Conservation (phyloP, 805 yeast species). For the Jamesozyma gamospora region DNA sequence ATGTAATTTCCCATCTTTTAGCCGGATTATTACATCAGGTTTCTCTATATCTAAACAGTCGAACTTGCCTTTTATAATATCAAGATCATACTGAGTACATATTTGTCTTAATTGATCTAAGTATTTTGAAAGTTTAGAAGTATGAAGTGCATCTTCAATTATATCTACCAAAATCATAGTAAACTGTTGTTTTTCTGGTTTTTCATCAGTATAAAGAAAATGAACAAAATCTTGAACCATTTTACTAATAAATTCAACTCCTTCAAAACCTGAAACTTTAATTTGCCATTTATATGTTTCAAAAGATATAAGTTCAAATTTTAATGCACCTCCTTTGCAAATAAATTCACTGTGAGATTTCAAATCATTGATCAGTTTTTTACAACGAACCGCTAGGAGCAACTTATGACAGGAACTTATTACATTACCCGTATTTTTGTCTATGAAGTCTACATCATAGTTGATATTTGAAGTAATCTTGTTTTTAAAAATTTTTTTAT, state of each 20-base stretch:
- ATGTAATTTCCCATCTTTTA: slow-evolving; percentile 37
- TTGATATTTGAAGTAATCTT: neutral
- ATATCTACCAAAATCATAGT: slow-evolving; percentile 9
- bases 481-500: neutral
- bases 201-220: slow-evolving; percentile 21
- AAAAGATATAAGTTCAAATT: neutral
- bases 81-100: neutral
- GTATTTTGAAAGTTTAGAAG: slow-evolving; percentile 8
- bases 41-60: neutral
- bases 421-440: slow-evolving; percentile 2
- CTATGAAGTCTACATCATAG: slow-evolving; percentile 15
- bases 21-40: slow-evolving; percentile 36
- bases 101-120: slow-evolving; percentile 2
- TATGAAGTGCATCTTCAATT: slow-evolving; percentile 16
- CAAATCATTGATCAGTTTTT: slow-evolving; percentile 6
- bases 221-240: slow-evolving; percentile 7
- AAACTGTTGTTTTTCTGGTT: slow-evolving; percentile 8
- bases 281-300: slow-evolving; percentile 6
- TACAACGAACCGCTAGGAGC: slow-evolving; percentile 13
- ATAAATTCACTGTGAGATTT: neutral
- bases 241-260: neutral
- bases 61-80: neutral
- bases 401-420: slow-evolving; percentile 19
- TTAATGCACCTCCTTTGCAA: slow-evolving; percentile 5
- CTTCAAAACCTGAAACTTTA: neutral